Base-by-base conservation (phyloP, 192 early-diverging fungal genomes). In the Coemansia sp. region DNA sequence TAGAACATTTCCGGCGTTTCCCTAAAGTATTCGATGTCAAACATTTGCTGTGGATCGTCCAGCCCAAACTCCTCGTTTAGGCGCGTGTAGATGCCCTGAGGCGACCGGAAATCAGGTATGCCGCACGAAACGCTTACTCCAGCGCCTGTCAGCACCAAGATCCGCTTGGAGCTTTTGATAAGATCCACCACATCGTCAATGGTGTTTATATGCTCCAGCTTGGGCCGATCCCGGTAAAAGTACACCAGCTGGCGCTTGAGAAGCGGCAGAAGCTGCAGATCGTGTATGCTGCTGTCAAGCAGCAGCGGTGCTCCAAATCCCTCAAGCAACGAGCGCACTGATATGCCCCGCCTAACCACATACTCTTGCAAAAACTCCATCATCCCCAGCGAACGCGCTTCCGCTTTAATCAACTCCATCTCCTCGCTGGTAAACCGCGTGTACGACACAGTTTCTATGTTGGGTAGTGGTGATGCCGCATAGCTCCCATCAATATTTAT, bases 51-150 rank as follows among this genome's bases (percentile, higher is more conserved):
- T 18, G 95, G 95, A 58, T 94, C 94, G 20, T 92, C 86, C 40
- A 98, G 62, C 5, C 94, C 84, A 70, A 91, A 96, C 66, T 90
- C 86, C n/a, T 92, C 87, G 43, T 72, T 78, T 11, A 96, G 75
- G 14, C 90, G 69, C 6, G 88, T 82, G 56, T 98, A 98, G 28
- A 98, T 94, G 6, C 96, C 96, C 6, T 85, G 84, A 16, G 92
- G 85, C 11, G 94, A 96, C 53, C 96, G 82, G 53, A 98, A 98
- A 57, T 98, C 96, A 0, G 96, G 96, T 37, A 98, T 98, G 5
- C 94, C 96, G 39, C 93, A 96, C 1, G 91, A 93, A 2, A 96
- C 94, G 49, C 75, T 78, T 20, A 71, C 88, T 11, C 93, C 90
- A 6, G 91, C 91, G 7, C 94, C 94, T 1, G 93, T 94, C 46